Evolutionary conservation across 495 filamentous ascomycete species (phyloP).

Genomic region (Podospora sp.): DNA sequence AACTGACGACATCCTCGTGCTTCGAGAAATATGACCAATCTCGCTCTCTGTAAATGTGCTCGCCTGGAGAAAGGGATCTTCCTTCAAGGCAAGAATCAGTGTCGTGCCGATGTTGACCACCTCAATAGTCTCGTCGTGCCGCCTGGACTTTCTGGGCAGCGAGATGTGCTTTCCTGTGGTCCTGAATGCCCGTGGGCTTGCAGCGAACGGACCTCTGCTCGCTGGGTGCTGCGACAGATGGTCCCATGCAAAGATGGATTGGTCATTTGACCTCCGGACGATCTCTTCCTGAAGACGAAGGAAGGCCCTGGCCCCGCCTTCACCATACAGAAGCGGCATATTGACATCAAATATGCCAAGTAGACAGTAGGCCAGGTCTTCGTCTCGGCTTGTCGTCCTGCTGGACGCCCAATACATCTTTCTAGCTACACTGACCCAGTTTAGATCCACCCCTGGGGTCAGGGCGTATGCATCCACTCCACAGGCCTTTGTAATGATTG

Average conservation of each 20-base stretch:
- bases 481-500: slow-evolving; percentile 3
- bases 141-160: background rate
- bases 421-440: slow-evolving; percentile 5
- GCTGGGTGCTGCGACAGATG: background rate
- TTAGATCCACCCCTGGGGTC: background rate
- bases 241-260: slow-evolving; percentile 11
- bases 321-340: slow-evolving; percentile 11
- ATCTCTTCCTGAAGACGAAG: no score
- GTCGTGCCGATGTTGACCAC: background rate
- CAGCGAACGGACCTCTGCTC: background rate
- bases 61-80: background rate
- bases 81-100: background rate
- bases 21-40: background rate
- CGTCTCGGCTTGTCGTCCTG: background rate
- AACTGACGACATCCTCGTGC: background rate
- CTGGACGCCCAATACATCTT: slow-evolving; percentile 14
- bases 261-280: background rate
- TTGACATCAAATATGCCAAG: slow-evolving; percentile 14
- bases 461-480: slow-evolving; percentile 5
- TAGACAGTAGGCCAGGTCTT: slow-evolving; percentile 13
- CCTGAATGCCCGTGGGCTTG: background rate
- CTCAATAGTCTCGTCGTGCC: slow-evolving; percentile 4
- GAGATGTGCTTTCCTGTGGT: background rate
- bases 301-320: background rate
- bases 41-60: background rate